Percentiles rank a stretch among this genome's conserved stretches.
These are phyloP conservation scores for Fusarium sp. DNA, from an alignment of 2,329 filamentous ascomycete species.

Conservation along the genomic window DNA sequence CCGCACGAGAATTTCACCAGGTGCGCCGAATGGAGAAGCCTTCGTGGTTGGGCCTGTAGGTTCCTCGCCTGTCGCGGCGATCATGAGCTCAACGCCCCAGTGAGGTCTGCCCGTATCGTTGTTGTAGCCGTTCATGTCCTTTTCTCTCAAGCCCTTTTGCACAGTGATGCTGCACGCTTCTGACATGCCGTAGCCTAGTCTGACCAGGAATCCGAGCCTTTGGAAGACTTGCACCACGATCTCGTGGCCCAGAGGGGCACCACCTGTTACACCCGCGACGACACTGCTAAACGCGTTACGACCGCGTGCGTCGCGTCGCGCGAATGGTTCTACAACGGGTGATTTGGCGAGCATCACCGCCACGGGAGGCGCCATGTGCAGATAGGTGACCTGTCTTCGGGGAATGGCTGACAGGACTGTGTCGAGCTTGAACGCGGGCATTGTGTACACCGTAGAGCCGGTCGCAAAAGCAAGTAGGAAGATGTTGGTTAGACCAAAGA, in stretches of 20 bases:
- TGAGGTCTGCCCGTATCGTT: conserved; percentile 77
- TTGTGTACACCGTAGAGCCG: conserved; percentile 73
- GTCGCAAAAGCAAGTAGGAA: conserved; percentile 68
- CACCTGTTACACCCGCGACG: conserved; percentile 67
- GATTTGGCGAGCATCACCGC: conserved; percentile 78
- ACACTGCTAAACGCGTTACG: conserved; percentile 71
- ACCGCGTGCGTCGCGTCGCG: conserved; percentile 58
- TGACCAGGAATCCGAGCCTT: conserved; percentile 63
- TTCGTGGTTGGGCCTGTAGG: conserved; percentile 49
- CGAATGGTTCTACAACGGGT: conserved; percentile 73
- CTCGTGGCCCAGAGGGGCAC: conserved; percentile 72
- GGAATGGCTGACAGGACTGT: conserved; percentile 73
- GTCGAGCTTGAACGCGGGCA: conserved; percentile 77
- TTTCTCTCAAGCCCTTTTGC: conserved; percentile 67
- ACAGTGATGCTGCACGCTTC: conserved; percentile 76
- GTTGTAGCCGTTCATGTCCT: conserved; percentile 59
- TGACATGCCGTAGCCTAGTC: conserved; percentile 81
- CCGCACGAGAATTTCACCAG: conserved; percentile 75
- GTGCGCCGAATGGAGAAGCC: conserved; percentile 60
- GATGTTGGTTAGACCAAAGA: conserved; percentile 70
- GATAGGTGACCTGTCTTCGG: conserved; percentile 72
- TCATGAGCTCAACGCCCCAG: conserved; percentile 74
- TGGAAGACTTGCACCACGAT: conserved; percentile 72
- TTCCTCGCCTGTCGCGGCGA: conserved; percentile 64
- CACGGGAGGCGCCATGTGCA: conserved; percentile 78